Percentiles rank a stretch among this genome's conserved stretches.
Evolutionary conservation across 2,329 filamentous ascomycete species (phyloP).

Genomic region (Aspergillus puulaauensis): DNA sequence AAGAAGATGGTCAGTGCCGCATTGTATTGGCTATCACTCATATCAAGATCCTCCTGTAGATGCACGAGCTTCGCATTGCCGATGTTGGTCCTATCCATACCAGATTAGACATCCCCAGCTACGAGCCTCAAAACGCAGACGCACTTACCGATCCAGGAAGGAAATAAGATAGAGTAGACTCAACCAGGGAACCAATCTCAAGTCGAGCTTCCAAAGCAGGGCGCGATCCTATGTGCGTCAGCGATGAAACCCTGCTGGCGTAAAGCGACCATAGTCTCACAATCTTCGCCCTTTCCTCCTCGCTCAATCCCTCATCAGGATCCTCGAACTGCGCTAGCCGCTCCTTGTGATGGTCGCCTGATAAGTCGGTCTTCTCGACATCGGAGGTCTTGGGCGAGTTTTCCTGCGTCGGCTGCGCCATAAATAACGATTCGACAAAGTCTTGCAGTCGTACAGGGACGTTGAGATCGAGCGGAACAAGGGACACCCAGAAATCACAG

Average conservation of each 20-base stretch:
- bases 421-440: neutral
- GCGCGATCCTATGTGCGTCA: constrained; percentile 38
- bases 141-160: constrained; percentile 37
- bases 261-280: constrained; percentile 44
- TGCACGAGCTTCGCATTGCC: constrained; percentile 68
- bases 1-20: constrained; percentile 80
- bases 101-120: neutral
- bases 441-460: neutral
- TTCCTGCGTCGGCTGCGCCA: constrained; percentile 15
- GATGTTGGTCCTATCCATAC: constrained; percentile 62
- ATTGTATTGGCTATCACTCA: constrained; percentile 69
- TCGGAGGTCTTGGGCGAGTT: constrained; percentile 18
- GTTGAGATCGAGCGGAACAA: neutral
- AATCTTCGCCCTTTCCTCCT: constrained; percentile 61
- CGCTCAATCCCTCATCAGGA: constrained; percentile 64
- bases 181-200: constrained; percentile 48
- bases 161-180: constrained; percentile 46
- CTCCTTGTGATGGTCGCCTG: constrained; percentile 7
- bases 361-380: constrained; percentile 17
- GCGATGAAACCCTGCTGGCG: neutral
- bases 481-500: neutral
- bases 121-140: neutral
- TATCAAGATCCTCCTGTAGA: constrained; percentile 57
- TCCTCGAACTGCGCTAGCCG: constrained; percentile 39
- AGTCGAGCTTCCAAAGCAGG: constrained; percentile 46